A percentile compares a stretch with the other conserved stretches of the same genome.
Conservation (phyloP, 768 basidiomycete genomes). For the Saitozyma sp. region DNA sequence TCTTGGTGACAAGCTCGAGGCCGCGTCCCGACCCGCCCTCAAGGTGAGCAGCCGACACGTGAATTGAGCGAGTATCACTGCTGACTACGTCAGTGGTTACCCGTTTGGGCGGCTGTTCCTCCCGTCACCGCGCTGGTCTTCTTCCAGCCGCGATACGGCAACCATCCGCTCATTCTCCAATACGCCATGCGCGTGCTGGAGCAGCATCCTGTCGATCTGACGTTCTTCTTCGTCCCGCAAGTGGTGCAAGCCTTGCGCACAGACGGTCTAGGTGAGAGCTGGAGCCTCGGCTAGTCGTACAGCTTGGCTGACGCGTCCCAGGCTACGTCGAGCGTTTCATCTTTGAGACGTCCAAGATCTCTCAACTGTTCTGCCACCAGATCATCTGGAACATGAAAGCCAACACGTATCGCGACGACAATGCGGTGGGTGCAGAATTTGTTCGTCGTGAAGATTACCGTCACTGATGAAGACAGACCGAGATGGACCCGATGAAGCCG, state of each 20-base stretch:
- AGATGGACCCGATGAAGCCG: conserved; percentile 91
- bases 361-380: conserved; percentile 96
- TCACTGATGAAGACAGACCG: neutral
- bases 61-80: neutral
- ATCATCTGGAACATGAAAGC: conserved; percentile 99
- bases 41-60: conserved; percentile 59
- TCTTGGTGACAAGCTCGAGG: conserved; percentile 69
- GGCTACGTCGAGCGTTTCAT: conserved; percentile 94
- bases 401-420: conserved; percentile 90
- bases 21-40: conserved; percentile 64
- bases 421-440: conserved; percentile 70
- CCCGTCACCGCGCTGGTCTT: conserved; percentile 60
- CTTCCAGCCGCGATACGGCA: conserved; percentile 80
- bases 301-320: conserved; percentile 42
- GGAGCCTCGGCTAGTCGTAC: neutral
- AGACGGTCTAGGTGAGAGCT: conserved; percentile 72
- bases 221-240: conserved; percentile 99
- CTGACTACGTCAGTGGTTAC: conserved; percentile 64
- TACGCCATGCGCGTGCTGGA: conserved; percentile 94
- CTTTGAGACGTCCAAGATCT: conserved; percentile 94
- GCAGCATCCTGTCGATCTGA: conserved; percentile 88
- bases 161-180: conserved; percentile 83
- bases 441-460: neutral
- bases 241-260: conserved; percentile 92
- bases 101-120: conserved; percentile 85